Percentiles rank a stretch among this genome's conserved stretches.
These are phyloP conservation scores for Claviceps sp. DNA, from an alignment of 2,329 filamentous ascomycete genomes.

Conservation along the genomic window DNA sequence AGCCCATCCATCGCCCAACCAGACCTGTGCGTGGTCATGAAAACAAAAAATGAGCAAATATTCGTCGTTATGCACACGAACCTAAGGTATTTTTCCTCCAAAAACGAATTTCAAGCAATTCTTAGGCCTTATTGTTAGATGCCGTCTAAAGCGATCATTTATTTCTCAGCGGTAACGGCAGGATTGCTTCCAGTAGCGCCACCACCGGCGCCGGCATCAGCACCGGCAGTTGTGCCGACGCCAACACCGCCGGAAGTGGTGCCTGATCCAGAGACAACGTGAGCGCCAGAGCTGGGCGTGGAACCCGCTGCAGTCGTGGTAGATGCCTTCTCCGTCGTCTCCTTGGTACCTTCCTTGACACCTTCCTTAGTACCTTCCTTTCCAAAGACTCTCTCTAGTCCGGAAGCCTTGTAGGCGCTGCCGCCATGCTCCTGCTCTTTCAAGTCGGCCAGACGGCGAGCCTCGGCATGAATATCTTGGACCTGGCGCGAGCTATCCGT, in stretches of 20 bases:
- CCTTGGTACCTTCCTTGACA: constrained; percentile 3
- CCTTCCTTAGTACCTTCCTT: constrained; percentile 30
- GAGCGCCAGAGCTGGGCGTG: background rate
- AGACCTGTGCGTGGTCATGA: no score
- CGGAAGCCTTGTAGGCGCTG: constrained; percentile 45
- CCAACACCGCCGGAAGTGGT: background rate
- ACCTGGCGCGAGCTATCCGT: constrained; percentile 75
- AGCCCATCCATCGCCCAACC: no score
- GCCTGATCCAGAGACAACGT: background rate
- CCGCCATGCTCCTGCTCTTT: constrained; percentile 57
- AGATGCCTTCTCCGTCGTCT: constrained; percentile 7
- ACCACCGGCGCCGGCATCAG: constrained; percentile 1
- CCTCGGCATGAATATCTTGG: constrained; percentile 85
- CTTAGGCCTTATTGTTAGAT: constrained; percentile 13
- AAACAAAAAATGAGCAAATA: no score
- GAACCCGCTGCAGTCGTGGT: constrained; percentile 9
- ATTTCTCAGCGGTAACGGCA: constrained; percentile 7
- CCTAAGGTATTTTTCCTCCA: no score
- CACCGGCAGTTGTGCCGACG: background rate
- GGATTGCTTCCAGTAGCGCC: constrained; percentile 5
- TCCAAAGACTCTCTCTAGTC: constrained; percentile 44
- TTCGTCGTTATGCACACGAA: no score
- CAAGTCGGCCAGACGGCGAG: constrained; percentile 71
- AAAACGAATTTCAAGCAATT: background rate
- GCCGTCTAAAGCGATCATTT: background rate